A percentile compares a stretch with the other conserved stretches of the same genome.
phyloP scores from a whole-genome alignment of 495 filamentous ascomycete species.

The Penicillium bialowiezense region DNA sequence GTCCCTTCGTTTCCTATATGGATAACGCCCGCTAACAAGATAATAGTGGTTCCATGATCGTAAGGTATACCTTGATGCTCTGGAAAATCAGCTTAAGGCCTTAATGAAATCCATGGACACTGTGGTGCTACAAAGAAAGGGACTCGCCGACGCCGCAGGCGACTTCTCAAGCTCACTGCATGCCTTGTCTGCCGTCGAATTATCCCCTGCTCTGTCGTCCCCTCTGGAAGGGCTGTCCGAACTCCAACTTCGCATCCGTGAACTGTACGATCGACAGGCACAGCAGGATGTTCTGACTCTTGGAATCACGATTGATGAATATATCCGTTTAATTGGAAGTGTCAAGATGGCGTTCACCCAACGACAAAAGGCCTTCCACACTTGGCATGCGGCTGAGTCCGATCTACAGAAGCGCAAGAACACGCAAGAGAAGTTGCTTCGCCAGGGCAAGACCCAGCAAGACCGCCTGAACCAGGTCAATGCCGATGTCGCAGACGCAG shows the following conservation, averaged over 20 bases:
- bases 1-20: background rate
- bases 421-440: constrained; percentile 84
- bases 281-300: constrained; percentile 95
- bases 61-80: constrained; percentile 85
- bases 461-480: constrained; percentile 87
- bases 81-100: constrained; percentile 92
- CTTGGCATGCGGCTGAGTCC: constrained; percentile 84
- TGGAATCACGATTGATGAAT: constrained; percentile 97
- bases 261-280: constrained; percentile 93
- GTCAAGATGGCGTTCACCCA: constrained; percentile 90
- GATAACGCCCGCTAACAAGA: constrained; percentile 6
- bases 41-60: constrained; percentile 95
- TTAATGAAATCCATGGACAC: constrained; percentile 90
- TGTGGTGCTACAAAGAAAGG: constrained; percentile 87
- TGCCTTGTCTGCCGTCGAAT: constrained; percentile 81
- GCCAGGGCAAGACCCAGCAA: constrained; percentile 92
- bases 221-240: constrained; percentile 89
- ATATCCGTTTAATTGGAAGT: constrained; percentile 90
- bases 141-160: constrained; percentile 84
- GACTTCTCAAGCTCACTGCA: constrained; percentile 93
- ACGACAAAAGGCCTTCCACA: constrained; percentile 91
- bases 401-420: constrained; percentile 84
- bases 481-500: constrained; percentile 89
- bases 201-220: constrained; percentile 81
- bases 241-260: constrained; percentile 86